Evolutionary conservation across 2,329 filamentous ascomycete genomes (phyloP), one percentile per base, ranked within the genome.

Genomic region (Dichotomopilus funicola): DNA sequence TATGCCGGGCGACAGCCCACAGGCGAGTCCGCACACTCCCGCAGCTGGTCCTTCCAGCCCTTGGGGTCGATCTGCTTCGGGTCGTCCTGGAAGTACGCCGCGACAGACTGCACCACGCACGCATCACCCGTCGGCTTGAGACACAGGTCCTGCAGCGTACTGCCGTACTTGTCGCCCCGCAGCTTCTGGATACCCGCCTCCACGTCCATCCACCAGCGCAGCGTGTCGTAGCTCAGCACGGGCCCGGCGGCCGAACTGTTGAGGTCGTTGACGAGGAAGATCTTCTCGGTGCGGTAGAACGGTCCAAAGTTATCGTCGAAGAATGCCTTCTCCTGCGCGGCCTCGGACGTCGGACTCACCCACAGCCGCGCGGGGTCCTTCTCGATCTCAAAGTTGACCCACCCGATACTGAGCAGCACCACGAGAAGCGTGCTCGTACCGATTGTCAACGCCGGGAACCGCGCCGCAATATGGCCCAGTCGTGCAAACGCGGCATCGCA

Each of bases 301-400:
- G 92, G 91, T 0, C 94, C 95, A 68, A 99, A 99, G 64, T 90
- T 91, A 38, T 81, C 70, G 68, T 99, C 95, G 62, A 97, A 99
- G 68, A 95, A 99, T 1, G 81, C 80, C 73, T 99, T 99, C 69
- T 99, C 92, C 67, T 90, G 81, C 0, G 94, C 94, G 19, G 95
- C 92, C 49, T 85, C 82, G 4, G 94, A 97, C 7, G 88, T 87
- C 6, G 94, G 94, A 64, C 92, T 91, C n/a, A 99, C 94, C 94
- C 94, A 99, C 7, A 99, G 76, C 48, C 88, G 85, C 9, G 95
- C 94, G 5, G 94, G 94, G 59, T 97, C 88, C 27, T 79, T 88
- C 70, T 97, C 94, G 38, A 99, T 78, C n/a, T 88, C 80, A 66
- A 99, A 99, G 45, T 83, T 82, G 56, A 94, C 74, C 89, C 90